Evolutionary conservation across 208 protist species (phyloP), one percentile per base, ranked within the genome.

Genomic region (Leishmania tropica): DNA sequence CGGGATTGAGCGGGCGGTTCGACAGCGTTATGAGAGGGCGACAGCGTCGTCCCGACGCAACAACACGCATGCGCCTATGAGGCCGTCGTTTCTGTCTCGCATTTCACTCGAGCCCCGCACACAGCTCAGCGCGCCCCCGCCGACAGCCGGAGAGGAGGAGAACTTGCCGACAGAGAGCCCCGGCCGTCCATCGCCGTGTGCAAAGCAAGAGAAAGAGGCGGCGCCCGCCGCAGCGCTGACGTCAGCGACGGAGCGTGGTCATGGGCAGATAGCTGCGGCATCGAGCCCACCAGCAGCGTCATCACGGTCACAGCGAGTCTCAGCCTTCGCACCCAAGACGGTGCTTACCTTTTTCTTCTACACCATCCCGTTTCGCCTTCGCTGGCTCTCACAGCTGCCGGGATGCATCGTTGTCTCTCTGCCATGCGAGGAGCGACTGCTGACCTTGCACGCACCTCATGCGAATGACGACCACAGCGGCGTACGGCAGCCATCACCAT

Each of bases 351-450:
- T 74, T 53, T 88, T 90, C 64, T 91, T 94, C 67, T 80, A 88
- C 67, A 87, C 91, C 2, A 62, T 96, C 7, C 93, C 93, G 17
- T 95, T 87, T 76, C 88, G 88, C 76, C 51, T 91, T 28, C 75
- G 94, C 54, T 96, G 93, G 91, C 86, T 92, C 7, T 80, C 78
- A 37, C 77, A 85, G 60, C 68, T 85, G 65, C 56, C 65, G 21
- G 81, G 83, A 0, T 73, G 79, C 37, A 47, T 97, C 53, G 78
- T 96, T 24, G 88, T 92, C 24, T 94, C 89, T 1, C 83, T 97
- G 17, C 88, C 94, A 8, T 95, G 88, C 83, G 94, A 97, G 75
- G 94, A 97, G 81, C 87, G 92, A 13, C 8, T 97, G 15, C 60
- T 96, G 17, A 90, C 89, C 7, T 53, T 97, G n/a, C 42, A 81